phyloP scores from a whole-genome alignment of 192 early-diverging fungal species.

The Backusella sp. region DNA sequence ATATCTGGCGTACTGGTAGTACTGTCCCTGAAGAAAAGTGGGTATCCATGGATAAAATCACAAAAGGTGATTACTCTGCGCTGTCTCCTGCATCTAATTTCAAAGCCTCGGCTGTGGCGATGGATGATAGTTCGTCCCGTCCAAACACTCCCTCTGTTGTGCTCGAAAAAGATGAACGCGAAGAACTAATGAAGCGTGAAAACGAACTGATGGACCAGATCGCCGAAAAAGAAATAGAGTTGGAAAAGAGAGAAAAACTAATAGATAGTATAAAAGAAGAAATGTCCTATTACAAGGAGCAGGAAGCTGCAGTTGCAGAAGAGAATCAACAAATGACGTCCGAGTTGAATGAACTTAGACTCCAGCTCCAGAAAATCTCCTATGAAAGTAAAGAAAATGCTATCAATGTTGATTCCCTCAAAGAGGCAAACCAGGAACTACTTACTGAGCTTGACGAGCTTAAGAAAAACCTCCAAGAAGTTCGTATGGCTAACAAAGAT shows the following conservation, averaged over 20 bases:
- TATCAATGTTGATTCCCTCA: constrained; percentile 87
- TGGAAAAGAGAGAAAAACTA: constrained; percentile 63
- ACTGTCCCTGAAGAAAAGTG: constrained; percentile 61
- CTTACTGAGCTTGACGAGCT: constrained; percentile 71
- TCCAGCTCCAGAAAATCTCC: constrained; percentile 85
- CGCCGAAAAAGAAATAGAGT: constrained; percentile 86
- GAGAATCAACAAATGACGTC: constrained; percentile 76
- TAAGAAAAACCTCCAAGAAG: constrained; percentile 63
- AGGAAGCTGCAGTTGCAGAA: constrained; percentile 50
- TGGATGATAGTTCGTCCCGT: constrained; percentile 55
- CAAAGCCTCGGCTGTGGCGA: constrained; percentile 18
- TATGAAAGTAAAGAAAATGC: constrained; percentile 88
- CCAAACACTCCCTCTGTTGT: constrained; percentile 75
- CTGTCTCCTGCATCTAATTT: constrained; percentile 39
- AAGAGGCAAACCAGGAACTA: constrained; percentile 83
- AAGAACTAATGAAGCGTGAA: constrained; percentile 93
- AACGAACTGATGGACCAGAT: constrained; percentile 95
- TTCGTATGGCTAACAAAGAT: constrained; percentile 54
- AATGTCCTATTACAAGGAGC: constrained; percentile 66
- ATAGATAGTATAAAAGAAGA: constrained; percentile 76
- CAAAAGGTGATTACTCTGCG: constrained; percentile 35
- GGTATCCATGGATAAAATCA: constrained; percentile 60
- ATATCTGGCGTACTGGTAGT: constrained; percentile 84
- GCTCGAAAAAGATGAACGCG: constrained; percentile 86
- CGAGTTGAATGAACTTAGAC: constrained; percentile 73